Conservation (phyloP, 257 asterid species). For the Ligustrum vulgare region DNA sequence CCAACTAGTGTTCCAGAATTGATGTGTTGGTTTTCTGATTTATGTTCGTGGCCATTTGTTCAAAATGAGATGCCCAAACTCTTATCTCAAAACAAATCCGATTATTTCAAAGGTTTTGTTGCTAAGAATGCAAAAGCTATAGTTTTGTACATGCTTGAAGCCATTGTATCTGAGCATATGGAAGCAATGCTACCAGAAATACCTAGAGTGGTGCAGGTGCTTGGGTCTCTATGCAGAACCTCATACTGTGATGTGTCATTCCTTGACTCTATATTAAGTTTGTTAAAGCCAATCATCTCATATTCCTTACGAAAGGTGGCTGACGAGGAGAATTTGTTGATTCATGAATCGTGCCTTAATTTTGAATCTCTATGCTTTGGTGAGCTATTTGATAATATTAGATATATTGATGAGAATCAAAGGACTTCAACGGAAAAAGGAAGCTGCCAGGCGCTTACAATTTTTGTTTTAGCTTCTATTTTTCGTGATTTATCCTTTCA, state of each 20-base stretch:
- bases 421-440: constrained; percentile 41
- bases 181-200: constrained; percentile 88
- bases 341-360: constrained; percentile 53
- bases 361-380: constrained; percentile 88
- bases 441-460: constrained; percentile 57
- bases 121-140: constrained; percentile 95
- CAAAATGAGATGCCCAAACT: constrained; percentile 43
- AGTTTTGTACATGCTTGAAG: constrained; percentile 80
- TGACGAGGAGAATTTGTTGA: constrained; percentile 52
- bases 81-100: constrained; percentile 35
- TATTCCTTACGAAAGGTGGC: constrained; percentile 69
- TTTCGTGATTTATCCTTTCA: constrained; percentile 69
- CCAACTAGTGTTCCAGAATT: constrained; percentile 73
- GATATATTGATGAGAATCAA: constrained; percentile 29
- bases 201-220: constrained; percentile 77
- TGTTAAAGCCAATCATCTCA: constrained; percentile 78
- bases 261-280: constrained; percentile 67
- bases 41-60: constrained; percentile 83
- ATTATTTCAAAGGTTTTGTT: constrained; percentile 69
- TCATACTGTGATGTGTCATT: constrained; percentile 78
- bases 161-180: constrained; percentile 82
- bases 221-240: constrained; percentile 70
- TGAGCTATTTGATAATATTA: constrained; percentile 63
- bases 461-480: constrained; percentile 76
- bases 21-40: constrained; percentile 87